phyloP scores from a whole-genome alignment of 768 basidiomycete genomes.

The Suillus decipiens region DNA sequence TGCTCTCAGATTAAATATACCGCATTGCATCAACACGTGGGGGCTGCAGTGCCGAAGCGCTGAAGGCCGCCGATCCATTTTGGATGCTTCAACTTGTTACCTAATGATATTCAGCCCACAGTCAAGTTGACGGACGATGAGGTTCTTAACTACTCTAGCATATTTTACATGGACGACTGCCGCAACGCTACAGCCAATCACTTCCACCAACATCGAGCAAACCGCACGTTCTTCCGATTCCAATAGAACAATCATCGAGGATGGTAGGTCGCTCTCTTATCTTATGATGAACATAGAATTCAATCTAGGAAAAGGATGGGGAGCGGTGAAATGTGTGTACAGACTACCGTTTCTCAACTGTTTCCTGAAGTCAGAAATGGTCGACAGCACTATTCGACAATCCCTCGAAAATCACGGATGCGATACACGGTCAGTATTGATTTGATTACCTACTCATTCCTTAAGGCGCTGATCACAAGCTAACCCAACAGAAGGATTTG shows the following conservation, averaged over 20 bases:
- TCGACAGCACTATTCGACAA: not conserved
- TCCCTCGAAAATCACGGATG: not conserved
- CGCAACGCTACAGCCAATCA: not conserved
- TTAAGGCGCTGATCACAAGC: not conserved
- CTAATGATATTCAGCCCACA: no score
- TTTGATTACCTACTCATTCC: not conserved
- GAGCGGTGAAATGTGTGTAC: not conserved
- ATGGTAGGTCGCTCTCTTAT: not conserved
- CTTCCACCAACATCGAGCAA: not conserved
- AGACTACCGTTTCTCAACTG: no score
- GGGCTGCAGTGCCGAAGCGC: no score
- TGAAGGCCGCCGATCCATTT: no score
- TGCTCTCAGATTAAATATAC: no score
- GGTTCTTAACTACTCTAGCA: not conserved
- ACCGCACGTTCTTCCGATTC: not conserved
- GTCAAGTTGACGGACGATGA: not conserved
- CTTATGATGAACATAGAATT: not conserved
- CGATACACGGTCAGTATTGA: constrained; percentile 4
- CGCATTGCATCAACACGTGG: no score
- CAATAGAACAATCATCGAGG: no score
- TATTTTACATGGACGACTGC: not conserved
- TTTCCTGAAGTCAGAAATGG: not conserved
- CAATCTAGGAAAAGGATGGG: not conserved
- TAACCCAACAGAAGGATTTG: not conserved
- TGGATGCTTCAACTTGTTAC: no score